Evolutionary conservation across 2,329 filamentous ascomycete genomes (phyloP).

Genomic region (Claviceps purpurea): DNA sequence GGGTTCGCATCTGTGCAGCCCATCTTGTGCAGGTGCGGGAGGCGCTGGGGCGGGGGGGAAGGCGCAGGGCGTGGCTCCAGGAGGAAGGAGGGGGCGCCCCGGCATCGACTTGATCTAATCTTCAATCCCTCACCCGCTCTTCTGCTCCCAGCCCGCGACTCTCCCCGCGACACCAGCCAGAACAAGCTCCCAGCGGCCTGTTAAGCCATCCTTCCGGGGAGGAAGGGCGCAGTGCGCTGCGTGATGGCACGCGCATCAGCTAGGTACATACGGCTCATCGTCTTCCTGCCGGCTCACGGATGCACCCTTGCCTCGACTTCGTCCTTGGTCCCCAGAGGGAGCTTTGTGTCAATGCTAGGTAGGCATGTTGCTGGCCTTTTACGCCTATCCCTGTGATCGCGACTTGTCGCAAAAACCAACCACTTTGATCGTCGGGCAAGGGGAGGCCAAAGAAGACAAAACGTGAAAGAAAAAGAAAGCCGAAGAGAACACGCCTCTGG

Average conservation of each 20-base stretch:
- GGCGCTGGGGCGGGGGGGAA: not conserved
- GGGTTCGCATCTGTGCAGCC: not conserved
- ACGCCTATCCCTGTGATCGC: not conserved
- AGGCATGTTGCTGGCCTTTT: not conserved
- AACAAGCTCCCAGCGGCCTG: no score
- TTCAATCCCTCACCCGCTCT: not conserved
- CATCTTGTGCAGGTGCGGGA: not conserved
- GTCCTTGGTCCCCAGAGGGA: no score
- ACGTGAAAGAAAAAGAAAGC: not conserved
- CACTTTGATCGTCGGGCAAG: not conserved
- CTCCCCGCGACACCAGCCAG: no score
- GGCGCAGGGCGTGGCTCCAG: not conserved
- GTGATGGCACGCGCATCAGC: no score
- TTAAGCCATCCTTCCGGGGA: no score
- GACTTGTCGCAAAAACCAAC: not conserved
- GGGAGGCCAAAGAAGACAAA: no score
- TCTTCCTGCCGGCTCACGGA: no score
- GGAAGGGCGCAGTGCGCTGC: no score
- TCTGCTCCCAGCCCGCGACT: no score
- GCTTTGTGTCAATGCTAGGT: no score
- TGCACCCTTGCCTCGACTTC: no score
- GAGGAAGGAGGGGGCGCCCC: not conserved
- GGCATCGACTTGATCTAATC: not conserved
- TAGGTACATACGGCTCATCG: no score
- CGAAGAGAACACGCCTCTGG: not conserved